Percentiles rank a stretch among this genome's conserved stretches.
phyloP scores from a whole-genome alignment of 75 land plant species.

The Picea glauca region DNA sequence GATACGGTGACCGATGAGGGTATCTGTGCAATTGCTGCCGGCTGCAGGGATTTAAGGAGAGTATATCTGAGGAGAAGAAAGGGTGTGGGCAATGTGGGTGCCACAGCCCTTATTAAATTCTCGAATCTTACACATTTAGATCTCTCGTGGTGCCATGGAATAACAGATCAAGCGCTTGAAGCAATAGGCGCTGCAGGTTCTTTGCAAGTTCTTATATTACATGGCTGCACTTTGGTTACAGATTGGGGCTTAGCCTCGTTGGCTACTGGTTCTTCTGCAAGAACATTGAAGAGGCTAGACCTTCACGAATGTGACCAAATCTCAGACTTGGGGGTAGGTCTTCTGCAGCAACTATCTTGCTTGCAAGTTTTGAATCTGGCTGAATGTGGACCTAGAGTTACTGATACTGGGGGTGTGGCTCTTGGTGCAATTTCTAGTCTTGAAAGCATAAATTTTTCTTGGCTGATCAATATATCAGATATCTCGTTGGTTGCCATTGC shows the following conservation, averaged over 20 bases:
- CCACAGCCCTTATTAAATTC: constrained; percentile 5
- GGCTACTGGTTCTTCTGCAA: constrained; percentile 7
- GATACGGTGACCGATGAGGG: constrained; percentile 20
- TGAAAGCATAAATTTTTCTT: constrained; percentile 19
- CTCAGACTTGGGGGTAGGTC: constrained; percentile 18
- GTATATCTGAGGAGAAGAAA: constrained; percentile 18
- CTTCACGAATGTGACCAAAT: constrained; percentile 23
- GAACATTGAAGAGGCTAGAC: constrained; percentile 17
- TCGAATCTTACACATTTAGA: constrained; percentile 23
- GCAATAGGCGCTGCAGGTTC: constrained; percentile 5
- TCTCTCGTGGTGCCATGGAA: constrained; percentile 16
- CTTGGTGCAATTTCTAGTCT: constrained; percentile 11
- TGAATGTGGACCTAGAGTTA: constrained; percentile 27
- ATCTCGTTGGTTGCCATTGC: constrained; percentile 18
- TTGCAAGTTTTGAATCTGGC: constrained; percentile 21
- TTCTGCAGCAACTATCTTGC: constrained; percentile 15
- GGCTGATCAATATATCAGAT: constrained; percentile 31
- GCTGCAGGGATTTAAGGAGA: constrained; percentile 17
- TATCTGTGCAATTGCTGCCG: constrained; percentile 14
- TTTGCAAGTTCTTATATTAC: constrained; percentile 16
- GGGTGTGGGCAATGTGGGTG: constrained; percentile 23
- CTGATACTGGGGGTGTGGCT: constrained; percentile 19
- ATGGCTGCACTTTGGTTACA: constrained; percentile 17
- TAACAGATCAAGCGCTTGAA: constrained; percentile 24
- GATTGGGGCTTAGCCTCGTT: constrained; percentile 18